phyloP scores from a whole-genome alignment of 805 yeast species.

The Zygotorulaspora danielsina region DNA sequence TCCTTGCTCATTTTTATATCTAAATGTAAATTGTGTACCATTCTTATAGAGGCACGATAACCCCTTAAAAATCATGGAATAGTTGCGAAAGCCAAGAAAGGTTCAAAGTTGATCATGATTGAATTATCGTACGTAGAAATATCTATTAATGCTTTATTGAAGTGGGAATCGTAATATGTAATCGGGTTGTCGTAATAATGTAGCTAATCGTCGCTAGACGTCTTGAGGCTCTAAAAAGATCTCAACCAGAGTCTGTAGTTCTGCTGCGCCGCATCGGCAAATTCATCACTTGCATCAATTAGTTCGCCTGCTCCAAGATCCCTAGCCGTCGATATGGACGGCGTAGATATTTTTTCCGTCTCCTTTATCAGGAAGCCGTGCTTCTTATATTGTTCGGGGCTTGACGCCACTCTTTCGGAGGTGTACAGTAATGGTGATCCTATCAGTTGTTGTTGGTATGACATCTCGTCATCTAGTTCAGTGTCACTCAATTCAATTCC shows the following conservation, averaged over 20 bases:
- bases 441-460: conserved; percentile 10
- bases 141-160: no score
- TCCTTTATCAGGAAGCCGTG: conserved; percentile 9
- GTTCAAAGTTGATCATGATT: no score
- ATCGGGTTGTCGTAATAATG: no score
- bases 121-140: no score
- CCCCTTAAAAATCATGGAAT: background rate
- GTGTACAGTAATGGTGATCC: conserved; percentile 10
- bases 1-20: no score
- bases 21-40: no score
- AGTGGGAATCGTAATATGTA: no score
- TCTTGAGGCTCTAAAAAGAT: background rate
- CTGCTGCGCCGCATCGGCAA: conserved; percentile 31
- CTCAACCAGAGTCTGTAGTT: conserved; percentile 32
- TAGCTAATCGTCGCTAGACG: no score
- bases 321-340: conserved; percentile 1
- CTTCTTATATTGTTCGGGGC: conserved; percentile 2
- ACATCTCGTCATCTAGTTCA: conserved; percentile 6
- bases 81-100: no score
- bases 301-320: background rate
- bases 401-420: conserved; percentile 2
- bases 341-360: conserved; percentile 3
- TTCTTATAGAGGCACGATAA: background rate
- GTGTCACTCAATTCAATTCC: conserved; percentile 6
- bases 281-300: conserved; percentile 8